Conservation (phyloP, 2,329 filamentous ascomycete species). For the Neonectria ditissima region DNA sequence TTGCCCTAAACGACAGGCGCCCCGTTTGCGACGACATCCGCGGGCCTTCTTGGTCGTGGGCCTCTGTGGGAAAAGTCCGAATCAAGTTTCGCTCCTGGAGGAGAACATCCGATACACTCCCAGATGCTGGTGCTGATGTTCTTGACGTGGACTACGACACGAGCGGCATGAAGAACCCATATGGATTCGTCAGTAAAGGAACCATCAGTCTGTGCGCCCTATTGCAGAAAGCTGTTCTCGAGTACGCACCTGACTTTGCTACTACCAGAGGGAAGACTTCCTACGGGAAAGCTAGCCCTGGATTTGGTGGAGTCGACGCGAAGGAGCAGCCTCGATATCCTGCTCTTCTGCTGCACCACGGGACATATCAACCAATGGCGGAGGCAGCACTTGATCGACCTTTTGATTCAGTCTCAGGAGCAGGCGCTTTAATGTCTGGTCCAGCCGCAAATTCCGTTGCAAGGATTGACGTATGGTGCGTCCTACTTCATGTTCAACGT, state of each 20-base stretch:
- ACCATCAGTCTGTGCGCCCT: not conserved
- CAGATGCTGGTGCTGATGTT: not conserved
- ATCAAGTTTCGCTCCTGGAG: slow-evolving; percentile 20
- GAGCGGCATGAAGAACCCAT: not conserved
- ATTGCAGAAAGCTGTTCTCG: not conserved
- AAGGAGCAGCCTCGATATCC: slow-evolving; percentile 13
- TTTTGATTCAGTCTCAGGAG: not conserved
- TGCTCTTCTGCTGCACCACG: slow-evolving; percentile 3
- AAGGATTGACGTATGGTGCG: slow-evolving; percentile 1
- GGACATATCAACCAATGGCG: not conserved
- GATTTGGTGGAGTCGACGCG: slow-evolving; percentile 6
- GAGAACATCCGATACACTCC: not conserved
- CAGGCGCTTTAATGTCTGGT: not conserved
- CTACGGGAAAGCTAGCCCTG: not conserved
- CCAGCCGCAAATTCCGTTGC: not conserved
- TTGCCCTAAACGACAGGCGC: slow-evolving; percentile 8
- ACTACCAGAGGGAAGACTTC: not conserved
- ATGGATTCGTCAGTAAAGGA: not conserved
- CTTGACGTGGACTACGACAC: not conserved
- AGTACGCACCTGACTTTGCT: not conserved
- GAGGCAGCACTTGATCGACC: slow-evolving; percentile 17
- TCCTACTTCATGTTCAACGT: slow-evolving; percentile 13
- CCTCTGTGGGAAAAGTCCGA: slow-evolving; percentile 30
- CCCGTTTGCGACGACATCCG: not conserved
- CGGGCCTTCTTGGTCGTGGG: slow-evolving; percentile 31